phyloP scores from a whole-genome alignment of 495 filamentous ascomycete genomes.

The Cairneyella variabilis region DNA sequence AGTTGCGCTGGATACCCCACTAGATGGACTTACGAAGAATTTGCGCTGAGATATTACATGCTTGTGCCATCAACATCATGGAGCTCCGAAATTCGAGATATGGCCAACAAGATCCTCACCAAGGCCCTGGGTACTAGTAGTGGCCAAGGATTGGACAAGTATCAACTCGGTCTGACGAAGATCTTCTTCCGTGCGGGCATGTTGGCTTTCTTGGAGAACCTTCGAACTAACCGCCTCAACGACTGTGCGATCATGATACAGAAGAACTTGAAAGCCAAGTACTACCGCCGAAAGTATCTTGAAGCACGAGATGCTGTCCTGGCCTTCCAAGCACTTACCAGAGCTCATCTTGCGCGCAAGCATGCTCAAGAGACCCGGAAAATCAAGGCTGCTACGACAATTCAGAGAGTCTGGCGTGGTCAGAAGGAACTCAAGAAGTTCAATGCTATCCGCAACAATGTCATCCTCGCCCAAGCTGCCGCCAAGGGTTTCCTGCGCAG shows the following conservation, averaged over 20 bases:
- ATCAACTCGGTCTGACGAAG: constrained; percentile 94
- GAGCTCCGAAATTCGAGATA: constrained; percentile 89
- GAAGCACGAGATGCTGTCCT: constrained; percentile 80
- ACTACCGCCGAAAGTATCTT: constrained; percentile 89
- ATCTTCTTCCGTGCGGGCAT: constrained; percentile 99
- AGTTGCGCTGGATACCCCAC: constrained; percentile 98
- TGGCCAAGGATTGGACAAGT: constrained; percentile 84
- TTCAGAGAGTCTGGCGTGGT: constrained; percentile 93
- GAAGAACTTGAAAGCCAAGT: constrained; percentile 95
- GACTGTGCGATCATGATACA: constrained; percentile 98
- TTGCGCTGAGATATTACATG: constrained; percentile 98
- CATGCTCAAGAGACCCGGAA: constrained; percentile 76
- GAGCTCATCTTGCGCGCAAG: constrained; percentile 73
- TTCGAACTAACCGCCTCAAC: constrained; percentile 84
- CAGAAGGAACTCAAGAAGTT: constrained; percentile 79
- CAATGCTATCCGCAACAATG: constrained; percentile 68
- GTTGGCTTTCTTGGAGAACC: constrained; percentile 95
- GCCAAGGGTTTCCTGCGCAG: constrained; percentile 89
- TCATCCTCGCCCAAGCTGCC: constrained; percentile 81
- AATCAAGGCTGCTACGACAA: constrained; percentile 83
- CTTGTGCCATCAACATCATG: constrained; percentile 85
- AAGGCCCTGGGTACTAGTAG: constrained; percentile 79
- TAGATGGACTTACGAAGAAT: constrained; percentile 98
- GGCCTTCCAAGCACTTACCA: constrained; percentile 66
- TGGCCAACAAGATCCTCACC: constrained; percentile 87